These are phyloP conservation scores for Dispira simplex DNA, from an alignment of 192 early-diverging fungal genomes.

Conservation along the genomic window DNA sequence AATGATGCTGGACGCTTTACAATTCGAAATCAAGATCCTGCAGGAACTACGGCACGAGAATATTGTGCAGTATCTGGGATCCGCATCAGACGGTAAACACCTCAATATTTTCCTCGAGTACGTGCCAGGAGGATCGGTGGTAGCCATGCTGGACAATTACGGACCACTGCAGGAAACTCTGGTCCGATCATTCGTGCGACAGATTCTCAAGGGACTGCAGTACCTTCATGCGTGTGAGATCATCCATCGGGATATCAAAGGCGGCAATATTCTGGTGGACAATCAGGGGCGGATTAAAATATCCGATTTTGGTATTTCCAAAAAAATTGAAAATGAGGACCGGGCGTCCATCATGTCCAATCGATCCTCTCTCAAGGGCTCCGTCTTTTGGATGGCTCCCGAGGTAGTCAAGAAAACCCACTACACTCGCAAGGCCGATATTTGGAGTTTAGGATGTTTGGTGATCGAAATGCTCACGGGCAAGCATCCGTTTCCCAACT, in stretches of 20 bases:
- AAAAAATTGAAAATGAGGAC: slow-evolving; percentile 65
- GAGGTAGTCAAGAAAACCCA: slow-evolving; percentile 89
- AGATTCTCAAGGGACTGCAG: slow-evolving; percentile 83
- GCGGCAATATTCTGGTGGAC: slow-evolving; percentile 87
- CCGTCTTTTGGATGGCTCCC: slow-evolving; percentile 99
- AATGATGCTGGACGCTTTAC: slow-evolving; percentile 72
- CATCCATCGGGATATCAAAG: slow-evolving; percentile 97
- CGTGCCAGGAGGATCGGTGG: slow-evolving; percentile 91
- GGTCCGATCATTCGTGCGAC: slow-evolving; percentile 69
- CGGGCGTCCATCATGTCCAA: neutral
- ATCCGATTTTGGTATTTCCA: slow-evolving; percentile 98
- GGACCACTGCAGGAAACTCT: slow-evolving; percentile 77
- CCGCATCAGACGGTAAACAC: slow-evolving; percentile 52
- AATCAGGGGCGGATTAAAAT: slow-evolving; percentile 91
- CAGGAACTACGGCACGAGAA: slow-evolving; percentile 88
- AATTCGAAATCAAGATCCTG: slow-evolving; percentile 79
- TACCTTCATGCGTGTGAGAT: slow-evolving; percentile 91
- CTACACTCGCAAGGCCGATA: slow-evolving; percentile 85
- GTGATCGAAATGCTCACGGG: slow-evolving; percentile 99
- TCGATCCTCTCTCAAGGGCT: slow-evolving; percentile 80
- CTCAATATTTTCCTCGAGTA: slow-evolving; percentile 96
- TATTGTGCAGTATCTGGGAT: slow-evolving; percentile 91
- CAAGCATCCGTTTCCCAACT: slow-evolving; percentile 75
- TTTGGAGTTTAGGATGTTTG: slow-evolving; percentile 90
- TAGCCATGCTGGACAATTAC: slow-evolving; percentile 67